Base-by-base conservation (phyloP, 495 filamentous ascomycete species). In the Xylaria telfairii region DNA sequence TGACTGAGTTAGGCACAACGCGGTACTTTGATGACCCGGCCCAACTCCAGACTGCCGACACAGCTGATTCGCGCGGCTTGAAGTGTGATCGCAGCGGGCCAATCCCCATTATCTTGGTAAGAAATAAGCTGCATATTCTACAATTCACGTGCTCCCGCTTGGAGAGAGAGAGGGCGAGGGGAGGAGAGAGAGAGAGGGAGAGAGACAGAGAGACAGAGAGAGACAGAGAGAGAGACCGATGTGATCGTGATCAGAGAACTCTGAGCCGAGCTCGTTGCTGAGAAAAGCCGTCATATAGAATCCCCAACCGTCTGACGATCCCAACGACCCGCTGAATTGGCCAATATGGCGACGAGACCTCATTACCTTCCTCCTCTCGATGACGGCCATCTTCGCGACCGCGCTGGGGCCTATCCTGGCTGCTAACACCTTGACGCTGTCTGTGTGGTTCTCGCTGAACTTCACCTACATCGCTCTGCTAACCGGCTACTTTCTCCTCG, bases 401-500 rank as follows among this genome's bases (percentile, higher is more conserved):
- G 90, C 90, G 0, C 87, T 95, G 7, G 92, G 90, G 49, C 93
- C 95, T 4, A 89, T 97, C 61, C 90, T 97, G 75, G 95, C 95
- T 39, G 92, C 93, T 41, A 94, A 96, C 75, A 96, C 93, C 1
- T 79, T 96, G 34, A 90, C 90, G 3, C 81, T 97, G 47, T 84
- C 89, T 0, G 73, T 90, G 7, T 84, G 86, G 71, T 92, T 92
- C 77, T 53, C 74, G 3, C 28, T 69, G 37, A 82, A 80, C 26
- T 93, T 96, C 75, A 90, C 90, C 0, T 83, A 88, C 9, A 88
- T 95, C 60, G 94, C 95, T 2, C 83, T 95, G 41, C 83, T 97
- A 56, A 98, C 95, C 0, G 95, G 95, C 54, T 97, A 92, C 76
- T 94, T 93, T 76, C 87, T 98, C 15, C 89, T 93, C 30, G 95